Evolutionary conservation across 495 filamentous ascomycete genomes (phyloP).

Genomic region (Neurospora hispaniola): DNA sequence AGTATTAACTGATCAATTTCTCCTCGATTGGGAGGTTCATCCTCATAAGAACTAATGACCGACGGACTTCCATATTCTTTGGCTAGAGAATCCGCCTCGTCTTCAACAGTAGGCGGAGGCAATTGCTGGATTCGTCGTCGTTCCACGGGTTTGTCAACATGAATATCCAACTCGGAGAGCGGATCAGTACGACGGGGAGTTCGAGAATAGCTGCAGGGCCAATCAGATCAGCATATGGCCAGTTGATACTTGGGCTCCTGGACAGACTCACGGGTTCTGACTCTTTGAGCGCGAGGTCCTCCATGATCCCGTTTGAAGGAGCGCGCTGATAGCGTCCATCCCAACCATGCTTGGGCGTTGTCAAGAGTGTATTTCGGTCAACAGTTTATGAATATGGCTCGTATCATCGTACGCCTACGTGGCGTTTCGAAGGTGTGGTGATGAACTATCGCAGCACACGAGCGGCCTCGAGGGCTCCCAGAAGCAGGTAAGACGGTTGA

Average conservation of each 20-base stretch:
- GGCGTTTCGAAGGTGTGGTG: not conserved
- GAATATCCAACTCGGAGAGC: constrained; percentile 8
- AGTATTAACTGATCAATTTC: constrained; percentile 34
- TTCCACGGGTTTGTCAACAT: constrained; percentile 5
- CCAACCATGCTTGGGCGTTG: constrained; percentile 25
- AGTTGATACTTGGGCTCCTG: not conserved
- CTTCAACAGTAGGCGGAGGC: constrained; percentile 35
- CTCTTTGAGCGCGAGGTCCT: constrained; percentile 31
- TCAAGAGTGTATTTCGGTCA: not conserved
- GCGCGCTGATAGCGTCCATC: constrained; percentile 23
- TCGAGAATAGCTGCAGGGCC: not conserved
- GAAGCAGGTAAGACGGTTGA: not conserved
- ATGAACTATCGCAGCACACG: not conserved
- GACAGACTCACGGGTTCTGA: constrained; percentile 27
- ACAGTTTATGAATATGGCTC: not conserved
- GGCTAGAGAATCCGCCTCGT: constrained; percentile 34
- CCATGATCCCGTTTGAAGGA: constrained; percentile 33
- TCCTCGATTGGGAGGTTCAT: constrained; percentile 32
- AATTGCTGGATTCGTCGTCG: constrained; percentile 12
- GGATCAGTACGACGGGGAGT: constrained; percentile 1
- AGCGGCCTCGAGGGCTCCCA: not conserved
- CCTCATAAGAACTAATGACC: constrained; percentile 17
- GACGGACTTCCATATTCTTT: constrained; percentile 28
- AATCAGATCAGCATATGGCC: not conserved
- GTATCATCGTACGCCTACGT: not conserved